These are phyloP conservation scores for Sanghuangporus sanghuang DNA, from an alignment of 1,284 basidiomycete genomes.

Conservation along the genomic window DNA sequence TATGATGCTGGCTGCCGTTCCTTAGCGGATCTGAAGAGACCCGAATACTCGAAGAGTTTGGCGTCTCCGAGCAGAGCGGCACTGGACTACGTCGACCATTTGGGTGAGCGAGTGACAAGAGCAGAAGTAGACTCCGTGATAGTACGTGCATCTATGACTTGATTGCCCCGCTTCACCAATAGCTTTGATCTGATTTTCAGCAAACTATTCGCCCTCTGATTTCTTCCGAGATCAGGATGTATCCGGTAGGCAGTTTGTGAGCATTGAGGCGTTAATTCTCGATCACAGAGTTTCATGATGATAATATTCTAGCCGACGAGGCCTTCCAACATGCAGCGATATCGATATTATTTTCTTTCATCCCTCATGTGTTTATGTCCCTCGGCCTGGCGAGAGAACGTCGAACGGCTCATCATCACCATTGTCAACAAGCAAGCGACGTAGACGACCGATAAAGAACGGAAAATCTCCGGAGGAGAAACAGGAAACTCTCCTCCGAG, in stretches of 20 bases:
- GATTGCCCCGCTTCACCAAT: background rate
- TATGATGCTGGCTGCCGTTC: conserved; percentile 19
- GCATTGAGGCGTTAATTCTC: background rate
- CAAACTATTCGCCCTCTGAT: conserved; percentile 8
- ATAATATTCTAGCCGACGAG: conserved; percentile 23
- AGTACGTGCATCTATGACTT: conserved; percentile 9
- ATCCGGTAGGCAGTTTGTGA: conserved; percentile 21
- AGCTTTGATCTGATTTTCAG: conserved; percentile 5
- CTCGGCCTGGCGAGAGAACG: conserved; percentile 9
- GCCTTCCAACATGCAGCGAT: conserved; percentile 14
- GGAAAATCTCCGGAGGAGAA: conserved; percentile 17
- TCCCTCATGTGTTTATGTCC: conserved; percentile 19
- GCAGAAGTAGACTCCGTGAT: conserved; percentile 17
- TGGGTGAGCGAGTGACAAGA: conserved; percentile 14
- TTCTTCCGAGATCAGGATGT: conserved; percentile 17
- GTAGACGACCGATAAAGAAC: conserved; percentile 1
- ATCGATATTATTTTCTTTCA: conserved; percentile 25
- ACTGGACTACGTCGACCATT: conserved; percentile 14
- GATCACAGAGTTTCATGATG: background rate
- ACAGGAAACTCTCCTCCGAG: conserved; percentile 12
- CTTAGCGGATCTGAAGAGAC: conserved; percentile 18
- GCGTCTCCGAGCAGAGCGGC: conserved; percentile 13
- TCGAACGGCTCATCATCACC: conserved; percentile 10
- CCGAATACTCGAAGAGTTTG: conserved; percentile 11
- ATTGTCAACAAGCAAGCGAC: background rate